phyloP scores from a whole-genome alignment of 2,329 filamentous ascomycete species.

The Graphiopsis chlorocephala region DNA sequence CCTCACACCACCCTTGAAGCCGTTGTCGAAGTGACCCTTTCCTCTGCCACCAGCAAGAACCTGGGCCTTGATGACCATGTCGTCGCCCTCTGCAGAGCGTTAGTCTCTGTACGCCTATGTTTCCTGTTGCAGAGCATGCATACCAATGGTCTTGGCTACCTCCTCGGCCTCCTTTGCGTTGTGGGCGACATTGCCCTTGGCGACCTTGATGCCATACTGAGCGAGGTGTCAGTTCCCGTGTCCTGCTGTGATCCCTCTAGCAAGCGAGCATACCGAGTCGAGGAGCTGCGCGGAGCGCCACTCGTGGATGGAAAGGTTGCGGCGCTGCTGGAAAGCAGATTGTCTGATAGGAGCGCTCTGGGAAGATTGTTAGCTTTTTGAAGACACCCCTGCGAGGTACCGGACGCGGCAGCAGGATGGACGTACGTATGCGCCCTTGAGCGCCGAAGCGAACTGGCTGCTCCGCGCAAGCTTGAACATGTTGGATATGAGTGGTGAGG shows the following conservation, averaged over 20 bases:
- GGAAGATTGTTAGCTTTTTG: conserved; percentile 7
- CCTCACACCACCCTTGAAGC: conserved; percentile 95
- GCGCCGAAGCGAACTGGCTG: conserved; percentile 74
- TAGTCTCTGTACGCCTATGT: conserved; percentile 23
- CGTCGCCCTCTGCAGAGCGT: conserved; percentile 62
- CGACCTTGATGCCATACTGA: conserved; percentile 92
- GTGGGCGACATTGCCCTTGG: conserved; percentile 82
- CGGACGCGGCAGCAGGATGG: not conserved
- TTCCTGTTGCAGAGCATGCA: conserved; percentile 21
- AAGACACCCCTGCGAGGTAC: not conserved
- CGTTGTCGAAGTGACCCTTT: conserved; percentile 97
- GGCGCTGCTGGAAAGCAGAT: conserved; percentile 60
- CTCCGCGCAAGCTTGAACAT: conserved; percentile 90
- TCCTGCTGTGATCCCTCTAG: not conserved
- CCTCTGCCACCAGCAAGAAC: conserved; percentile 96
- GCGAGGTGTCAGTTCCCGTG: conserved; percentile 11
- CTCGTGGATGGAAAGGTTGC: conserved; percentile 95
- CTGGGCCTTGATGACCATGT: conserved; percentile 99
- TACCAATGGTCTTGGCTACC: conserved; percentile 85
- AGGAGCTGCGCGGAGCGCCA: conserved; percentile 94
- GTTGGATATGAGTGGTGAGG: conserved; percentile 16
- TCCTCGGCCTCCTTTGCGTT: conserved; percentile 83
- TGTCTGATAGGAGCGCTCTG: conserved; percentile 58
- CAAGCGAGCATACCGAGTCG: conserved; percentile 52
- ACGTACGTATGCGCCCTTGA: conserved; percentile 71